phyloP scores from a whole-genome alignment of 202 grass and related monocot genomes.

The Digitaria exilis region DNA sequence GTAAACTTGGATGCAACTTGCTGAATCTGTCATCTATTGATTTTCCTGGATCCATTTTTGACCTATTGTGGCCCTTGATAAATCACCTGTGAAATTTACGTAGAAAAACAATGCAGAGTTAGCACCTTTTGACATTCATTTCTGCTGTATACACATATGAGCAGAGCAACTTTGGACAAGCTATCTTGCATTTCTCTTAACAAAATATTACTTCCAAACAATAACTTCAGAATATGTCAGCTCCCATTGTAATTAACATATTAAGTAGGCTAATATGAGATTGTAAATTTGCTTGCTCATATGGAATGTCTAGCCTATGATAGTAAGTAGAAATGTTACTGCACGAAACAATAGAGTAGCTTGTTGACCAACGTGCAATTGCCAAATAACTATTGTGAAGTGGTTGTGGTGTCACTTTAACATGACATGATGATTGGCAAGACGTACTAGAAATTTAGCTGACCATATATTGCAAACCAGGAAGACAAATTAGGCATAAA shows the following conservation, averaged over 20 bases:
- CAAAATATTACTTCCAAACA: constrained; percentile 13
- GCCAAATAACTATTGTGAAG: constrained; percentile 5
- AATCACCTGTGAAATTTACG: constrained; percentile 45
- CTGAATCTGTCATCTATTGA: constrained; percentile 57
- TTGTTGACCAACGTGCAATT: neutral
- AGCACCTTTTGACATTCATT: constrained; percentile 11
- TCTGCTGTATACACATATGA: neutral
- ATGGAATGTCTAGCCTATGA: neutral
- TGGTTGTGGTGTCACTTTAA: constrained; percentile 3
- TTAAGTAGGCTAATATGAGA: constrained; percentile 2
- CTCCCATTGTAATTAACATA: constrained; percentile 13
- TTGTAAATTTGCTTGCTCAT: constrained; percentile 16
- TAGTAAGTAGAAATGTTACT: neutral
- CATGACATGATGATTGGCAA: constrained; percentile 16
- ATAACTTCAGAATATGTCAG: constrained; percentile 20
- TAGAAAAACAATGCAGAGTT: neutral
- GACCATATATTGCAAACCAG: neutral
- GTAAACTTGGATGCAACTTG: constrained; percentile 66
- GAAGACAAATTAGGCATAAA: neutral
- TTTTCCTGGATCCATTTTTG: constrained; percentile 54
- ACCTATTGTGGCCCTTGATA: constrained; percentile 28
- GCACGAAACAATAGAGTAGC: neutral
- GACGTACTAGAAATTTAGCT: neutral
- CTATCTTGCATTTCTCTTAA: neutral
- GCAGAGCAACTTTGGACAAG: neutral